Base-by-base conservation (phyloP, 768 basidiomycete species). In the Pholiota conissans region DNA sequence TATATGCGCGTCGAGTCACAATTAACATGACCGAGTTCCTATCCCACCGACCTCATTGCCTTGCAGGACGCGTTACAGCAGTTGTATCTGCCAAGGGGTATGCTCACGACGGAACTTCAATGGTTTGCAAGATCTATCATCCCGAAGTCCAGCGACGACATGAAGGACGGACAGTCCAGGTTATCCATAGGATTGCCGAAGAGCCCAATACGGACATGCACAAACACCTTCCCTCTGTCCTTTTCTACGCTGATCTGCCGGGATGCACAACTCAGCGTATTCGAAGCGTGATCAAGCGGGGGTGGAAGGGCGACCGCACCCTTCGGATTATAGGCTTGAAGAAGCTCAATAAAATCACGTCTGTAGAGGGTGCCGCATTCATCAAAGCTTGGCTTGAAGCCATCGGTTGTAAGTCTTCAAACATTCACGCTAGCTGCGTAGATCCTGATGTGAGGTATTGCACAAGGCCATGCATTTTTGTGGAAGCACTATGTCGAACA, bases 401-500 rank as follows among this genome's bases (percentile, higher is more conserved):
- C 24, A 37, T 59, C 4, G 27, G 27, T 28, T 62, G 61, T 62
- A 47, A n/a, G n/a, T n/a, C n/a, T n/a, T n/a, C n/a, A n/a, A n/a
- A n/a, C n/a, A 48, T 50, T 50, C 3, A 24, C 24, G 52, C 49
- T 10, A 5, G 14, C 22, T 29, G 50, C 32, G 16, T 48, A 22
- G 10, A 24, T 18, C n/a, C n/a, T 28, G 9, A 22, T n/a, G 18
- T 34, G 11, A 22, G 27, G 14, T 34, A 30, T 59, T 34, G 42
- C 20, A 27, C 35, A n/a, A 56, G 45, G 49, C 13, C 61, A 73
- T 69, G 66, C 68, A 71, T 59, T 65, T n/a, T 64, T 72, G 29
- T 72, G 73, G 70, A 42, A 39, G 18, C 14, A 47, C 11, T 62
- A 61, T 8, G 55, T 75, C 7, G 28, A 60, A 27, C 73, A 76